Conservation (phyloP, 306 rosid genomes). For the Calophaca sinica region DNA sequence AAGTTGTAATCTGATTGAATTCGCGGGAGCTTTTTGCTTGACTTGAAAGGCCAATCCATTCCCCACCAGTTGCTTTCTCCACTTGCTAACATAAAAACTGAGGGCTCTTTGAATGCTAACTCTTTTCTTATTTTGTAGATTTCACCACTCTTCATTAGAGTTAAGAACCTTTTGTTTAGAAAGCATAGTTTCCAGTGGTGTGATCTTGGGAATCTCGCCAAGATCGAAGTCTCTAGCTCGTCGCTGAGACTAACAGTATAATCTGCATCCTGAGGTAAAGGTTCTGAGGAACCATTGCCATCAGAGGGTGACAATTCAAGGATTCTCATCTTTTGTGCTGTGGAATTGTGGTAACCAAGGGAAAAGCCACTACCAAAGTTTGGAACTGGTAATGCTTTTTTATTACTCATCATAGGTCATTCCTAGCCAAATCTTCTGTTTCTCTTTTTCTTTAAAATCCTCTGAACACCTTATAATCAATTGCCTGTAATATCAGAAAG, state of each 20-base stretch:
- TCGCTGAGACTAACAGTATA: constrained; percentile 60
- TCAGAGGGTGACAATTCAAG: constrained; percentile 41
- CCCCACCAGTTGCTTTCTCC: constrained; percentile 83
- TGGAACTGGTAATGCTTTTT: constrained; percentile 41
- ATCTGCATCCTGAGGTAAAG: constrained; percentile 92
- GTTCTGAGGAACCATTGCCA: constrained; percentile 56
- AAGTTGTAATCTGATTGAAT: constrained; percentile 68
- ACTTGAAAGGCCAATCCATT: constrained; percentile 62
- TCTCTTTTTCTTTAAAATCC: constrained; percentile 21
- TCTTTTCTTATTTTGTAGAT: constrained; percentile 65
- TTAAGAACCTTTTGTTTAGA: constrained; percentile 64
- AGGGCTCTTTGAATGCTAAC: constrained; percentile 65
- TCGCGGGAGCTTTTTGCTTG: constrained; percentile 62
- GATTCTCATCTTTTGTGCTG: constrained; percentile 40
- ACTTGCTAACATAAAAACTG: constrained; percentile 73
- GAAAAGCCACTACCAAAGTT: constrained; percentile 31
- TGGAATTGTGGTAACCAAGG: constrained; percentile 31
- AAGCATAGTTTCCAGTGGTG: constrained; percentile 64
- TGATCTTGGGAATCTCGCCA: constrained; percentile 77
- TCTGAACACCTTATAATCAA: constrained; percentile 13
- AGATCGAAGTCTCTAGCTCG: constrained; percentile 71
- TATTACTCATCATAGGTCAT: constrained; percentile 34
- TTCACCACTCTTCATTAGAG: constrained; percentile 66
- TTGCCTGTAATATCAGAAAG: constrained; percentile 33
- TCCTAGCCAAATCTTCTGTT: constrained; percentile 4